Evolutionary conservation across 805 yeast species (phyloP), one percentile per base, ranked within the genome.

Genomic region (Yarrowia sp.): DNA sequence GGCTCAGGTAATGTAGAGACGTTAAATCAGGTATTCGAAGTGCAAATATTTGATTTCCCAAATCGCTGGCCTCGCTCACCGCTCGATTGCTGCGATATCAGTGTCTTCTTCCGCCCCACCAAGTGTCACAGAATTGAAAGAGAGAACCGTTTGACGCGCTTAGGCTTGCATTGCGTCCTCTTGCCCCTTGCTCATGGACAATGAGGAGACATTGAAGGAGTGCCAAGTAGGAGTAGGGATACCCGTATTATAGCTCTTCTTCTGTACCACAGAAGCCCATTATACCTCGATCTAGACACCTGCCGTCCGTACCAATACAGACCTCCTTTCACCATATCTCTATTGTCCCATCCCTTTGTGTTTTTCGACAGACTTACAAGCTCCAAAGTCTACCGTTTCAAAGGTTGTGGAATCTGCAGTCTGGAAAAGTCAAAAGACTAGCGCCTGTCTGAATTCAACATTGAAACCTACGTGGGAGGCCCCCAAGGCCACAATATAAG

Each of bases 401-500:
- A 10, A 38, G 45, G 59, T 53, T 53, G 26, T 19, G 35, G 45
- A 38, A 53, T 53, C 45, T 53, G 59, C 59, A 53, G 35, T 7
- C 19, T 22, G 45, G 35, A 5, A 40, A 53, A 53, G 22, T 10
- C 32, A 19, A 40, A 15, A 5, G 35, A 12, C 59, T 53, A 53
- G 59, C 59, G 58, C 58, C 42, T 40, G 59, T 53, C 59, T 53
- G 45, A 40, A 53, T 19, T 38, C 19, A 40, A 56, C 43, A 56
- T 56, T 56, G 63, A 56, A 56, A 56, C 63, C 63, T 56, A 56
- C 63, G 48, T 42, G 63, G 63, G 26, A 32, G 15, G 38, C 38
- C 19, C 11, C 32, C 32, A 26, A 26, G 26, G 63, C 38, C 22
- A 19, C 36, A 14, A 42, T 56, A 41, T 56, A 56, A 56, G 48